Evolutionary conservation across 2,329 filamentous ascomycete species (phyloP).

Genomic region (Beauveria caledonica): DNA sequence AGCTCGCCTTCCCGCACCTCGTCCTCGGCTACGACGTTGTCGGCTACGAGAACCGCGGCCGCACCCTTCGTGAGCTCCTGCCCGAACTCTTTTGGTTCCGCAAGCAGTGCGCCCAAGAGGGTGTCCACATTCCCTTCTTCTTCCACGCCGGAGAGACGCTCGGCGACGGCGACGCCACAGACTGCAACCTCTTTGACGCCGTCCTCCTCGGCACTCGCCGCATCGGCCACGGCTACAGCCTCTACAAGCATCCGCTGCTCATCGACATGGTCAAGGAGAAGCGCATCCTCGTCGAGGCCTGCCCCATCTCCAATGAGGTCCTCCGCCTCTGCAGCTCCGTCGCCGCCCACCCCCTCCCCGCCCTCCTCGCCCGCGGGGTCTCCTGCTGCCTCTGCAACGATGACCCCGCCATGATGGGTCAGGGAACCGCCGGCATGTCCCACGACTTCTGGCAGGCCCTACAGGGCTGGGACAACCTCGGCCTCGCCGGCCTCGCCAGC

Average conservation of each 20-base stretch:
- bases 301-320: conserved; percentile 85
- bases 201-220: conserved; percentile 78
- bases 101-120: conserved; percentile 70
- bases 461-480: conserved; percentile 87
- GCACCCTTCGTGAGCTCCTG: conserved; percentile 66
- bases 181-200: conserved; percentile 81
- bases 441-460: conserved; percentile 93
- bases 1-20: conserved; percentile 68
- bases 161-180: conserved; percentile 63
- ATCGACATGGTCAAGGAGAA: conserved; percentile 84
- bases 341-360: conserved; percentile 71
- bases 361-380: conserved; percentile 76
- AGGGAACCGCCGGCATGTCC: conserved; percentile 72
- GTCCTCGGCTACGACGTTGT: conserved; percentile 86
- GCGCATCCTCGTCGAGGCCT: conserved; percentile 80
- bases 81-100: conserved; percentile 92
- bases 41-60: conserved; percentile 75
- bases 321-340: conserved; percentile 70
- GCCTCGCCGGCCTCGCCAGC: conserved; percentile 74
- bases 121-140: conserved; percentile 83
- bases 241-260: conserved; percentile 86
- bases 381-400: conserved; percentile 81
- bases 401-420: conserved; percentile 80
- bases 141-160: conserved; percentile 90
- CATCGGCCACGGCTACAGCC: conserved; percentile 81